Evolutionary conservation across 352 stramenopile genomes (phyloP), one percentile per base, ranked within the genome.

Genomic region (Phytophthora macrochlamydospora): DNA sequence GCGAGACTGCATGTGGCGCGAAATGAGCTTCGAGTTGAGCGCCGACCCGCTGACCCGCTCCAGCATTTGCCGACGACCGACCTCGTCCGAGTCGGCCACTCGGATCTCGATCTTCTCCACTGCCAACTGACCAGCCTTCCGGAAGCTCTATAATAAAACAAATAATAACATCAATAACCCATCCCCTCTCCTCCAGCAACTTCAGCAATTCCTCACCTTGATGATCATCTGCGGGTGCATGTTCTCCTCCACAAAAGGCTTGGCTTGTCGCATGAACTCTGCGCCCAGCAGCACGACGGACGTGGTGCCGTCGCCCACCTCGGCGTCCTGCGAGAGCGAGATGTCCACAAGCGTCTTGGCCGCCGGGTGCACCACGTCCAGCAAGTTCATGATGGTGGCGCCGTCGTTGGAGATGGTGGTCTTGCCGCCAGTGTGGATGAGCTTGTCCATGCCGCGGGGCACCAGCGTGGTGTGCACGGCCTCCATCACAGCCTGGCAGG

Each of bases 331-430:
- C 49, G 91, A 96, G 61, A 97, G 87, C 56, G 91, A 97, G 46
- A 99, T 99, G 74, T 99, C 98, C 50, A 99, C 97, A 18, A 99
- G 82, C 52, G 97, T 99, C 78, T 99, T 99, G 60, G 98, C 97
- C 13, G 98, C 98, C 29, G 98, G 97, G 87, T 99, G 98, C 49
- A 98, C 97, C 68, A 99, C 98, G 66, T 99, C 98, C 50, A 99
- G 75, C 51, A 97, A 71, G 71, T 97, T 98, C 97, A 99, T 99
- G 71, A 99, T 99, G n/a, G 97, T 99, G 18, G 98, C 98, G 42
- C 98, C 98, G 67, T 99, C 98, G 76, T 99, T 99, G 66, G 92
- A 98, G 72, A 99, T 99, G 42, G 97, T 99, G 5, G 97, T 94
- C 77, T 91, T 93, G 54, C 79, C 82, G 55, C 89, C 87, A 31